Percentiles rank a stretch among this genome's conserved stretches.
Evolutionary conservation across 176 grass and related monocot genomes (phyloP).

Genomic region (Musa troglodytarum): DNA sequence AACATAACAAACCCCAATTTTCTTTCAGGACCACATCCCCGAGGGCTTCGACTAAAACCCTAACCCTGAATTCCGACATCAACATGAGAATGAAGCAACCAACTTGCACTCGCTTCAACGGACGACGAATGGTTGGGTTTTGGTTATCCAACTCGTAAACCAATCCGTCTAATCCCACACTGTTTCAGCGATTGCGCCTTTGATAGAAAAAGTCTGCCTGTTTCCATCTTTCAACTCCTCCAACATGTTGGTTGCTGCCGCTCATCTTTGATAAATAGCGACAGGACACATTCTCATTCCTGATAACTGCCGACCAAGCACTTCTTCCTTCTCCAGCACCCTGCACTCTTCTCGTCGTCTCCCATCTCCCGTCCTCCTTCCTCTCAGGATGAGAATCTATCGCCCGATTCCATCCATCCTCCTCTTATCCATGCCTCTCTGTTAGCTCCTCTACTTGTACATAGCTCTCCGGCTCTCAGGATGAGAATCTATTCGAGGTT

Average conservation of each 20-base stretch:
- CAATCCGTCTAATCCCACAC: too few species aligned
- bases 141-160: neutral
- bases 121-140: neutral
- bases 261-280: neutral
- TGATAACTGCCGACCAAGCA: neutral
- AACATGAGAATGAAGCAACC: constrained; percentile 3
- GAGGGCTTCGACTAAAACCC: too few species aligned
- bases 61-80: too few species aligned
- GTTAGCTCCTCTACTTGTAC: neutral
- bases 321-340: constrained; percentile 21
- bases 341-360: constrained; percentile 14
- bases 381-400: too few species aligned
- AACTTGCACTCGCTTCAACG: too few species aligned
- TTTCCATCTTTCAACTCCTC: neutral
- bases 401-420: neutral
- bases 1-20: neutral
- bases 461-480: neutral
- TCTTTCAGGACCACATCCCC: neutral
- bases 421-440: neutral
- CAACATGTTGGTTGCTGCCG: neutral
- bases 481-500: neutral
- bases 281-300: neutral
- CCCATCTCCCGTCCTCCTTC: constrained; percentile 10
- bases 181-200: neutral
- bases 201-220: neutral